Conservation (phyloP, 192 early-diverging fungal genomes). For the Radiomyces spectabilis region DNA sequence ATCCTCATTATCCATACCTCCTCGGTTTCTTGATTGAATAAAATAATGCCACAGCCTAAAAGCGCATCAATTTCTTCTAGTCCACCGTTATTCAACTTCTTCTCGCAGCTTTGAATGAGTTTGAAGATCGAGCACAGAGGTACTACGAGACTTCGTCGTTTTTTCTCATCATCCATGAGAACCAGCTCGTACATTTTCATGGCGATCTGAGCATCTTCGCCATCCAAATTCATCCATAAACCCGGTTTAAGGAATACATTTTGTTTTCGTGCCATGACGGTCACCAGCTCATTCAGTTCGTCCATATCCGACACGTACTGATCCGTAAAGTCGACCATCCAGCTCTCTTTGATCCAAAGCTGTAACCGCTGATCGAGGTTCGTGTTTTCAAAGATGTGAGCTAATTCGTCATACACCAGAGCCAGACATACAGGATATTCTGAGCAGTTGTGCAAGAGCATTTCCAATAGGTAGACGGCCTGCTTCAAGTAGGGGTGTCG, state of each 20-base stretch:
- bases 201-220: no score
- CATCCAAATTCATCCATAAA: constrained; percentile 41
- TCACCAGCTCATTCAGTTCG: constrained; percentile 14
- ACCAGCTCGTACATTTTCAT: constrained; percentile 7
- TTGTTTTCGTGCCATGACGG: constrained; percentile 5
- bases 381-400: constrained; percentile 48
- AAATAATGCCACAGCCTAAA: constrained; percentile 55
- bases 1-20: constrained; percentile 15
- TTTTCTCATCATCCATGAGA: background rate
- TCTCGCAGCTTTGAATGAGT: constrained; percentile 65
- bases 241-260: constrained; percentile 21
- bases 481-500: constrained; percentile 37
- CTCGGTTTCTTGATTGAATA: constrained; percentile 33
- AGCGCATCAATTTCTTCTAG: constrained; percentile 62
- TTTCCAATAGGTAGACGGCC: constrained; percentile 48
- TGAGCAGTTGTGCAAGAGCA: constrained; percentile 36
- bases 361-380: constrained; percentile 46
- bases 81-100: constrained; percentile 38
- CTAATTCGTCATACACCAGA: constrained; percentile 66
- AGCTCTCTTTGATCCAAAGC: constrained; percentile 62
- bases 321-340: constrained; percentile 52
- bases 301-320: constrained; percentile 40
- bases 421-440: constrained; percentile 51
- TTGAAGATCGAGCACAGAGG: constrained; percentile 62
- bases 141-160: constrained; percentile 14